Conservation (phyloP, 257 asterid species). For the Plantago major region DNA sequence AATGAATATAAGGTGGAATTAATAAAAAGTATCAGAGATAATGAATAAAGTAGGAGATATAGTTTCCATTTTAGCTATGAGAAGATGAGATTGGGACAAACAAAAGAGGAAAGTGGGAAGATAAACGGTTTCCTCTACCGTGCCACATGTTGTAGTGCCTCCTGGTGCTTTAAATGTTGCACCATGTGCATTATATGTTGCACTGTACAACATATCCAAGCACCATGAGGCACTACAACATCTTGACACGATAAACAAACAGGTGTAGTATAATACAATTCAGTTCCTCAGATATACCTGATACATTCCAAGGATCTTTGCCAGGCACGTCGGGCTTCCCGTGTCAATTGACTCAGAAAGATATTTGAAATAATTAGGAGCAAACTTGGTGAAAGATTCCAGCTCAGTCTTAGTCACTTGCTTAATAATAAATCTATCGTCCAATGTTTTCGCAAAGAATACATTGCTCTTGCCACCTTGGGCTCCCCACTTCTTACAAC, state of each 20-base stretch:
- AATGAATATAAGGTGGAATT: too few relatives aligned
- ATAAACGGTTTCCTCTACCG: background rate
- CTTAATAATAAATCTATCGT: constrained; percentile 86
- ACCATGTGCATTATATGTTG: too few relatives aligned
- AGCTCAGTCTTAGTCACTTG: constrained; percentile 98
- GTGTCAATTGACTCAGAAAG: constrained; percentile 66
- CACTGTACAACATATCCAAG: too few relatives aligned
- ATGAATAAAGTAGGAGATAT: too few relatives aligned
- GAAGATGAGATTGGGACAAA: too few relatives aligned
- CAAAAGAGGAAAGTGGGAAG: background rate
- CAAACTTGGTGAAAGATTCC: constrained; percentile 91
- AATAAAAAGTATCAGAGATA: too few relatives aligned
- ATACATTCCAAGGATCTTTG: constrained; percentile 91
- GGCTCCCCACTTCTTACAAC: constrained; percentile 99
- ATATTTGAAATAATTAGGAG: constrained; percentile 81
- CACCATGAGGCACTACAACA: too few relatives aligned
- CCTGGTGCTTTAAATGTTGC: too few relatives aligned
- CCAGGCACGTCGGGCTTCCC: constrained; percentile 86
- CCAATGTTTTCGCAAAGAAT: constrained; percentile 90
- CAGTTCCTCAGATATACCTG: constrained; percentile 53
- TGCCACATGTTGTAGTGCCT: too few relatives aligned
- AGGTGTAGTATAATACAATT: background rate
- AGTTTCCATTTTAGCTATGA: too few relatives aligned
- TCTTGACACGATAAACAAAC: too few relatives aligned
- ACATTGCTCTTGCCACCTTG: constrained; percentile 99